Evolutionary conservation across 2,329 filamentous ascomycete genomes (phyloP), one percentile per base, ranked within the genome.

Genomic region (Alternaria sp.): DNA sequence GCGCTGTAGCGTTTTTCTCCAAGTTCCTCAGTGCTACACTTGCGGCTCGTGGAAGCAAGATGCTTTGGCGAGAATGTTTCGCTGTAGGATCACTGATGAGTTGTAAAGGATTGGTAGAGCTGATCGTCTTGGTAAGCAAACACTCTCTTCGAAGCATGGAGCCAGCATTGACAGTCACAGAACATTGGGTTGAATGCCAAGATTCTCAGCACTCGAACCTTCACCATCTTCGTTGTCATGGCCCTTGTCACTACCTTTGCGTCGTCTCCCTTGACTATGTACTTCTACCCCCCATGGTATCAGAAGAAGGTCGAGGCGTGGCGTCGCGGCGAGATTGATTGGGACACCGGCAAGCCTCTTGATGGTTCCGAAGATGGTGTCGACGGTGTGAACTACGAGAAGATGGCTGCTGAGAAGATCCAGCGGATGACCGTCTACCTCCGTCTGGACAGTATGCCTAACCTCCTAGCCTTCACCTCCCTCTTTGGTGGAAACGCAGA

Each of bases 191-290:
- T 94, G 3, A 89, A 94, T 81, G 93, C 93, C 20, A 88, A 87
- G 36, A 96, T 97, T 62, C 83, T 97, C 18, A 94, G 91, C 60
- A 85, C 85, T 0, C 84, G 91, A 16, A 96, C 93, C 0, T 97
- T 97, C 72, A 97, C 93, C 54, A 96, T 97, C 56, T 97, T 97
- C 69, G 93, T 97, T 22, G 91, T 97, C 72, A 97, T 97, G 93
- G 93, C 93, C 9, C 83, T 97, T 2, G 83, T 96, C 32, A 96
- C 93, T 0, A 97, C 93, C 0, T 93, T 97, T 59, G 80, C 88
- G 0, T 97, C 93, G 0, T 94, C 93, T 0, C 93, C 93, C 0
- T 80, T 96, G 41, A 91, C 90, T 1, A 85, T 87, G 12, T 83
- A 82, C 54, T 82, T 97, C 7, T 97, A 97, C 66, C 93, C 93